These are phyloP conservation scores for Parasitella parasitica DNA, from an alignment of 371 early-diverging fungal species.

Conservation along the genomic window DNA sequence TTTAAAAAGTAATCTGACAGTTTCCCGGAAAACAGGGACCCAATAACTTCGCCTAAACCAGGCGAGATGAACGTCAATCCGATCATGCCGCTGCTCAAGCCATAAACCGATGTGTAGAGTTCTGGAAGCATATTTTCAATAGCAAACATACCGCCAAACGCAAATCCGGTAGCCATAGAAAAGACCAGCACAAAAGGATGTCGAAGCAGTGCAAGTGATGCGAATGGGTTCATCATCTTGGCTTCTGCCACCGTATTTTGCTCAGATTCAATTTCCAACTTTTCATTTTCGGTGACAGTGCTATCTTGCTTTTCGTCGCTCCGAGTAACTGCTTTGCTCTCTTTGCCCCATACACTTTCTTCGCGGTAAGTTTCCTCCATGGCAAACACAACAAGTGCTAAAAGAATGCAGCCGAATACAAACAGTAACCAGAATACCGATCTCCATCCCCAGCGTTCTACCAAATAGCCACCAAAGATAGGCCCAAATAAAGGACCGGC, in stretches of 20 bases:
- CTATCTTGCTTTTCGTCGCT: background rate
- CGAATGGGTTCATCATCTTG: conserved; percentile 36
- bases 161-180: conserved; percentile 55
- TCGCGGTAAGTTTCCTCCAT: conserved; percentile 75
- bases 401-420: conserved; percentile 29
- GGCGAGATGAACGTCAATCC: conserved; percentile 47
- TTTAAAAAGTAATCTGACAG: conserved; percentile 52
- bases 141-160: conserved; percentile 59
- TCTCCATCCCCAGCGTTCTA: conserved; percentile 46
- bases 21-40: conserved; percentile 53
- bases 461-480: conserved; percentile 45
- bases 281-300: background rate
- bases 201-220: conserved; percentile 43
- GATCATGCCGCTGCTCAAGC: conserved; percentile 34
- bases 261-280: background rate
- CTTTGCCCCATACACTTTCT: conserved; percentile 38
- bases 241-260: conserved; percentile 18
- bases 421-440: conserved; percentile 42
- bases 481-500: conserved; percentile 46
- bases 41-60: conserved; percentile 57
- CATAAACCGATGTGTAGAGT: conserved; percentile 35
- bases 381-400: conserved; percentile 36
- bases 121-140: conserved; percentile 50
- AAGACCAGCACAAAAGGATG: conserved; percentile 56
- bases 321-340: background rate